Evolutionary conservation across 371 early-diverging fungal genomes (phyloP).

Genomic region (Vairimorpha necatrix): DNA sequence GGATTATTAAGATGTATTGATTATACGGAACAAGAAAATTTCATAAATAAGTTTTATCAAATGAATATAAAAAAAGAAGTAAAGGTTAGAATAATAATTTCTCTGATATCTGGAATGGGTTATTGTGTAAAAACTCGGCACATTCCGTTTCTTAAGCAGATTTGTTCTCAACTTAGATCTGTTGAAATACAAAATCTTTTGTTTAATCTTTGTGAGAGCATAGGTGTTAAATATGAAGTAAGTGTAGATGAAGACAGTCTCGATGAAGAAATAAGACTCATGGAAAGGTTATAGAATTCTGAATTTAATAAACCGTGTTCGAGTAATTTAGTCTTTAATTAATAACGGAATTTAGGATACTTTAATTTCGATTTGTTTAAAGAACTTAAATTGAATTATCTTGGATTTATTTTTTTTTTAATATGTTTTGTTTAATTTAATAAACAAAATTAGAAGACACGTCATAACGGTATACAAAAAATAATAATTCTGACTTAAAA

Average conservation of each 20-base stretch:
- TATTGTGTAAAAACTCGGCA: constrained; percentile 6
- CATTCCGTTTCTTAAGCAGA: background rate
- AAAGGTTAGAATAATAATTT: background rate
- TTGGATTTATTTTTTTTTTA: no score
- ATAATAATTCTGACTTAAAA: no score
- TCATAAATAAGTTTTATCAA: background rate
- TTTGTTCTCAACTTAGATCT: background rate
- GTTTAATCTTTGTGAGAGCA: constrained; percentile 30
- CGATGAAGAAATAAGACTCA: constrained; percentile 23
- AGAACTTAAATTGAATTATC: no score
- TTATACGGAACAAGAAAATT: background rate
- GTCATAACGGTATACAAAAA: no score
- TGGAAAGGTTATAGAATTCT: background rate
- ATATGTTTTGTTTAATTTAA: no score
- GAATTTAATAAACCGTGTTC: no score
- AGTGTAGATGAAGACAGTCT: constrained; percentile 19
- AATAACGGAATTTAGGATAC: background rate
- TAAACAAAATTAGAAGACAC: no score
- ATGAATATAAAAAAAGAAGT: background rate
- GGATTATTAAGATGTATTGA: background rate
- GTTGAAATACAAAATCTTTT: constrained; percentile 12
- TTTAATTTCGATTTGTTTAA: no score
- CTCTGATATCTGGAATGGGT: background rate
- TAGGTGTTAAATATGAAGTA: background rate
- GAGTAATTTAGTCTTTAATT: background rate